Base-by-base conservation (phyloP, 75 land plant species). In the Pseudotsuga menziesii region DNA sequence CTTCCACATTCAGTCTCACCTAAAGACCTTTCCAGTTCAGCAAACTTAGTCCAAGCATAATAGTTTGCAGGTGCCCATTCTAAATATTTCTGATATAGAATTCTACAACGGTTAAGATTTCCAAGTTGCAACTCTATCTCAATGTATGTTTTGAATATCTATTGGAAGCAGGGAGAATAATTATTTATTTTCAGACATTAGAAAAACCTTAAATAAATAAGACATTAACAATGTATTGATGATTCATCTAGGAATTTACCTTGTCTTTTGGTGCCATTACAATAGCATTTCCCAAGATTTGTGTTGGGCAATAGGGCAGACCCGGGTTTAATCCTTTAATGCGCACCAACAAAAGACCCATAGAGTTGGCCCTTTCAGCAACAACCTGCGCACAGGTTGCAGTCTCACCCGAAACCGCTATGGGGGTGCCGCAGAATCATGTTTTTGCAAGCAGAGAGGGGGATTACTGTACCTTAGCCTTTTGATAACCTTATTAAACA, bases 31-130 rank as follows among this genome's bases (percentile, higher is more conserved):
- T 96, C 99, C 75, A 96, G 76, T 77, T 96, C 99, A 12, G 99
- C 99, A 82, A 72, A 96, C 73, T 96, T 96, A 75, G 86, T 92
- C 99, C 99, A 96, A 11, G 99, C 99, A 86, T 96, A 96, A 77
- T 97, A 96, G 36, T 92, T 94, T 23, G 92, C 89, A 14, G 99
- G 99, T 35, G 93, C 86, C 99, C 99, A 96, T 66, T 94, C 99
- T 71, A 96, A 80, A 72, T 96, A 96, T 82, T 91, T 96, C 78
- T 96, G 91, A 84, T 96, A 96, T 11, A 96, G 78, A 9, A 74
- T 92, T 71, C 97, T 79, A 80, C 97, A 96, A 13, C 99, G 87
- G 63, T 92, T 87, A 0, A 96, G 79, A 72, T 96, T 96, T 16
- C 93, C 94, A 74, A 96, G 97, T 56, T 90, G 97, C 70, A 96